Percentiles rank a stretch among this genome's conserved stretches.
These are phyloP conservation scores for Paspalum vaginatum DNA, from an alignment of 176 grass and related monocot species.

Conservation along the genomic window DNA sequence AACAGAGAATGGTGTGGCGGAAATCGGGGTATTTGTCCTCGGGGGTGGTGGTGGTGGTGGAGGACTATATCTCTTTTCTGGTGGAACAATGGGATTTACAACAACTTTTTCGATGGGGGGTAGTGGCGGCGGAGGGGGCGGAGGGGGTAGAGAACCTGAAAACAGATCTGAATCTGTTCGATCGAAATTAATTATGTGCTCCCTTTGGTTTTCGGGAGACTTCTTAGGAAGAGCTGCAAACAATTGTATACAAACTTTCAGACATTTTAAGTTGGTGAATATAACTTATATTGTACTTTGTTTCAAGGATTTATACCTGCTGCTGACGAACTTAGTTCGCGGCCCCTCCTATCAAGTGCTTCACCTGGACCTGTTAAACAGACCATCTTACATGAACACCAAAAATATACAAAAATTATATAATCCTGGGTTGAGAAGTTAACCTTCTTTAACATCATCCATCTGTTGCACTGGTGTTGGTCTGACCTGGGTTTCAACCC, in stretches of 20 bases:
- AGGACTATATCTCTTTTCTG: conserved; percentile 44
- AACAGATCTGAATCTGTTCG: conserved; percentile 58
- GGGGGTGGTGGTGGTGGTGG: conserved; percentile 36
- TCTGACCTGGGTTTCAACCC: conserved; percentile 54
- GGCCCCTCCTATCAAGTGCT: conserved; percentile 41
- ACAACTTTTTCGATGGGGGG: conserved; percentile 50
- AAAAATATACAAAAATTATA: conserved; percentile 9
- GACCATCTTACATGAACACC: conserved; percentile 21
- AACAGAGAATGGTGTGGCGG: conserved; percentile 78
- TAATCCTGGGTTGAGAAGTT: conserved; percentile 24
- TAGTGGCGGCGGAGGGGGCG: conserved; percentile 27
- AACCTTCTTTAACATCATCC: conserved; percentile 64
- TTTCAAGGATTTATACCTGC: conserved; percentile 53
- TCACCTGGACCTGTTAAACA: conserved; percentile 42
- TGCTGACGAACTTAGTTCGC: conserved; percentile 35
- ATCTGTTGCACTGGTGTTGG: conserved; percentile 50
- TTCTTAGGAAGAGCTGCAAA: conserved; percentile 58
- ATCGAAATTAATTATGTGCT: conserved; percentile 67
- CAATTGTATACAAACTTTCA: conserved; percentile 28
- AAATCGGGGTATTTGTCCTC: conserved; percentile 42
- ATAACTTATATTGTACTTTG: conserved; percentile 13
- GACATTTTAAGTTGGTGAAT: conserved; percentile 5
- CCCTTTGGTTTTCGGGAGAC: conserved; percentile 56
- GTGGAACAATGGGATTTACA: conserved; percentile 53
- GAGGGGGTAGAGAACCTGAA: conserved; percentile 20